These are phyloP conservation scores for Dendrobium nobile DNA, from an alignment of 106 monocot species.

Conservation along the genomic window DNA sequence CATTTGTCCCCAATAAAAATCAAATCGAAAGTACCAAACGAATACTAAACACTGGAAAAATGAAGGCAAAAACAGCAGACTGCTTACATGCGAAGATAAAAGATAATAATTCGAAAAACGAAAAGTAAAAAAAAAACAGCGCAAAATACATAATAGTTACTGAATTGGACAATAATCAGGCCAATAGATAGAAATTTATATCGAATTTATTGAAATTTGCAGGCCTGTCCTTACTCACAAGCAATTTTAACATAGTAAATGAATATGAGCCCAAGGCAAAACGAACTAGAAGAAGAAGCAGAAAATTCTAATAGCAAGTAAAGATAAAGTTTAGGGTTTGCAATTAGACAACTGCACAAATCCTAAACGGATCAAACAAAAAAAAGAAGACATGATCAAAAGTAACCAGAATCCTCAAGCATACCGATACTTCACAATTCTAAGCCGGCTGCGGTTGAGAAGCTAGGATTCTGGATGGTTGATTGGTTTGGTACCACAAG, in stretches of 20 bases:
- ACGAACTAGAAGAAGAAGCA: neutral
- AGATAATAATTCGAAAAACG: neutral
- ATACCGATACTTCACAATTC: neutral
- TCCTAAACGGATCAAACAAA: neutral
- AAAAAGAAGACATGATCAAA: neutral
- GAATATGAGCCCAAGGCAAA: neutral
- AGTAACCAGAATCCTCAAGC: neutral
- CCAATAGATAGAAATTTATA: neutral
- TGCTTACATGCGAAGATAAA: neutral
- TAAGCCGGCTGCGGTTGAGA: neutral
- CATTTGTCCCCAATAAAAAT: neutral
- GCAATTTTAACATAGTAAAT: neutral
- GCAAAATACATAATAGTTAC: neutral
- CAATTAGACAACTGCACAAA: neutral
- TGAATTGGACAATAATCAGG: neutral
- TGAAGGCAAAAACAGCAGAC: neutral
- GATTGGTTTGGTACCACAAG: neutral
- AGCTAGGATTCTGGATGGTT: neutral
- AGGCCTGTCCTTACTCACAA: neutral
- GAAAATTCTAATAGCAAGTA: neutral
- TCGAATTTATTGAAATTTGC: neutral
- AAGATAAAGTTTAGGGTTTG: neutral
- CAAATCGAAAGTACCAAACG: neutral
- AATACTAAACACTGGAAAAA: neutral
- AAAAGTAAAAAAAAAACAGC: neutral